Percentiles rank a stretch among this genome's conserved stretches.
These are phyloP conservation scores for Beauveria caledonica DNA, from an alignment of 2,329 filamentous ascomycete species.

Conservation along the genomic window DNA sequence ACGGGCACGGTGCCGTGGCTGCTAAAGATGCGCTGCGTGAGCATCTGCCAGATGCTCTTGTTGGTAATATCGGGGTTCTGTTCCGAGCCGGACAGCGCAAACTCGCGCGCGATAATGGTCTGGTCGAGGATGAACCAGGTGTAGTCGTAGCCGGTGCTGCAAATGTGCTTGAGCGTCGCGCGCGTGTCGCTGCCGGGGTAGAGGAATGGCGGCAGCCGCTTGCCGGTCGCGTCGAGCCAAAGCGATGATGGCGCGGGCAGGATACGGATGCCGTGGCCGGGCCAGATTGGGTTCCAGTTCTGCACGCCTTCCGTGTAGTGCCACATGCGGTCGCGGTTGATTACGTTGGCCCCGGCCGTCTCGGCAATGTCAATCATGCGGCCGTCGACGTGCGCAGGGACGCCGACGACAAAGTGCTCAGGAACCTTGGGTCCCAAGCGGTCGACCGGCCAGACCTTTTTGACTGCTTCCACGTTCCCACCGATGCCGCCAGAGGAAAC, in stretches of 20 bases:
- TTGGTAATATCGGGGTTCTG: conserved; percentile 53
- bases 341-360: conserved; percentile 41
- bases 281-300: conserved; percentile 58
- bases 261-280: conserved; percentile 50
- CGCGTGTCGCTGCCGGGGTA: conserved; percentile 52
- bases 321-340: conserved; percentile 59
- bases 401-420: conserved; percentile 48
- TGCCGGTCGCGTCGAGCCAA: conserved; percentile 54
- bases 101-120: conserved; percentile 51
- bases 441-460: conserved; percentile 48
- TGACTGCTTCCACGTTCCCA: conserved; percentile 52
- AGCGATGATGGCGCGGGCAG: conserved; percentile 53
- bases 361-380: conserved; percentile 53
- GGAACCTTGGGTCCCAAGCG: conserved; percentile 49
- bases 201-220: conserved; percentile 46
- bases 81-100: conserved; percentile 54
- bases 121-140: conserved; percentile 55
- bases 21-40: conserved; percentile 40
- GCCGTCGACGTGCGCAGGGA: conserved; percentile 57
- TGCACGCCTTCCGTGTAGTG: conserved; percentile 56
- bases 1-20: conserved; percentile 45
- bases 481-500: conserved; percentile 53
- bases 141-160: conserved; percentile 53
- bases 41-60: conserved; percentile 47
- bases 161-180: conserved; percentile 50